Evolutionary conservation across 495 filamentous ascomycete genomes (phyloP).

Genomic region (Hypoxylon rickii): DNA sequence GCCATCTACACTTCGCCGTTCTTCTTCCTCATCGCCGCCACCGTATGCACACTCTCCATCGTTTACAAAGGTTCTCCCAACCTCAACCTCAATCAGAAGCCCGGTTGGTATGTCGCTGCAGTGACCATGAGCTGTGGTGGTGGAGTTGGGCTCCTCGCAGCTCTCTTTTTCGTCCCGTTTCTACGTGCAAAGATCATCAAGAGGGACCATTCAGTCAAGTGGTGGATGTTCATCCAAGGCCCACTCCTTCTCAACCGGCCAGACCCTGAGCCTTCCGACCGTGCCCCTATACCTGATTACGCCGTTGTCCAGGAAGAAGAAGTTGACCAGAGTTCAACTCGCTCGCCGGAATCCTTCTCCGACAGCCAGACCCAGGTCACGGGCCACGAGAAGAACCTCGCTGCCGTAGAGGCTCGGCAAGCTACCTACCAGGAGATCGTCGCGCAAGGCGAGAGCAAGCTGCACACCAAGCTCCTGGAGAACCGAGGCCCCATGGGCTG

Average conservation of each 20-base stretch:
- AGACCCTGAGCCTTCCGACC: slow-evolving; percentile 45
- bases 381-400: slow-evolving; percentile 51
- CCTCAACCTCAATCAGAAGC: slow-evolving; percentile 59
- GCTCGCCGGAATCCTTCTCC: slow-evolving; percentile 18
- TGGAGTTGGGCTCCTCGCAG: slow-evolving; percentile 56
- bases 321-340: slow-evolving; percentile 15
- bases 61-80: slow-evolving; percentile 68
- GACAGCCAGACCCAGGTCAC: slow-evolving; percentile 17
- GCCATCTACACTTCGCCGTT: slow-evolving; percentile 62
- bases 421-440: slow-evolving; percentile 61
- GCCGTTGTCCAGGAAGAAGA: slow-evolving; percentile 39
- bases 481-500: slow-evolving; percentile 67
- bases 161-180: slow-evolving; percentile 65
- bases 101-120: slow-evolving; percentile 57
- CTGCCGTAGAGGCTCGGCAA: slow-evolving; percentile 47
- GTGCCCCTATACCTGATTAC: slow-evolving; percentile 46
- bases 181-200: slow-evolving; percentile 59
- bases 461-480: slow-evolving; percentile 59
- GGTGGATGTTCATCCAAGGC: slow-evolving; percentile 57
- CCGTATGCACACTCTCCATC: slow-evolving; percentile 63
- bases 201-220: slow-evolving; percentile 57
- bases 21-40: slow-evolving; percentile 63
- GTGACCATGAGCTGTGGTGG: slow-evolving; percentile 60
- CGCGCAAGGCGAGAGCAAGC: slow-evolving; percentile 52
- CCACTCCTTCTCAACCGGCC: slow-evolving; percentile 58